These are phyloP conservation scores for Aquilaria sinensis DNA, from an alignment of 345 rosid species.

Conservation along the genomic window DNA sequence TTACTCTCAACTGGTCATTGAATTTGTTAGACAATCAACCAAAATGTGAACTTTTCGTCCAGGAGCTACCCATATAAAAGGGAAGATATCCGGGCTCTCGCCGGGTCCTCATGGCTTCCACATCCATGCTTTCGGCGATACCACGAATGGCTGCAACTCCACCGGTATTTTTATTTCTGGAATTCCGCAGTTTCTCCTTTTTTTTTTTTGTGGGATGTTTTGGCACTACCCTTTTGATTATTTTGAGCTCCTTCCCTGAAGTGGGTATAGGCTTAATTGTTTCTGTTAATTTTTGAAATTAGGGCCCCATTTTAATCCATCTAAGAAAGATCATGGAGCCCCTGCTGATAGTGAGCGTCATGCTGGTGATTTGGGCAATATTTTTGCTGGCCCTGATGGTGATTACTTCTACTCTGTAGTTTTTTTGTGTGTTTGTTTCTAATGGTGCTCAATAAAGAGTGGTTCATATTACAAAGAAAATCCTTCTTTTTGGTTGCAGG, in stretches of 20 bases:
- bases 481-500: slow-evolving; percentile 40
- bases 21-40: not conserved
- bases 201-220: not conserved
- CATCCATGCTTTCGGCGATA: slow-evolving; percentile 88
- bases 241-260: not conserved
- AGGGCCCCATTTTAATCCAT: slow-evolving; percentile 98
- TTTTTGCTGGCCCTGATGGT: slow-evolving; percentile 77
- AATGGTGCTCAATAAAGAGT: not conserved
- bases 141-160: slow-evolving; percentile 94
- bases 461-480: slow-evolving; percentile 2
- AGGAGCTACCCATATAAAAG: slow-evolving; percentile 77
- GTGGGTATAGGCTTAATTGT: not conserved
- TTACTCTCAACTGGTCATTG: slow-evolving; percentile 4
- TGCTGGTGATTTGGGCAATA: slow-evolving; percentile 95
- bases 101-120: slow-evolving; percentile 93
- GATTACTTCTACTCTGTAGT: slow-evolving; percentile 10
- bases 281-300: not conserved
- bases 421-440: not conserved
- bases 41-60: not conserved
- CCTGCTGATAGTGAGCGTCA: slow-evolving; percentile 71
- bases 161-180: slow-evolving; percentile 40
- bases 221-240: not conserved
- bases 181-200: not conserved
- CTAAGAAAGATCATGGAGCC: slow-evolving; percentile 73
- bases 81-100: slow-evolving; percentile 64